Conservation (phyloP, 192 early-diverging fungal genomes). For the Umbelopsis sp. region DNA sequence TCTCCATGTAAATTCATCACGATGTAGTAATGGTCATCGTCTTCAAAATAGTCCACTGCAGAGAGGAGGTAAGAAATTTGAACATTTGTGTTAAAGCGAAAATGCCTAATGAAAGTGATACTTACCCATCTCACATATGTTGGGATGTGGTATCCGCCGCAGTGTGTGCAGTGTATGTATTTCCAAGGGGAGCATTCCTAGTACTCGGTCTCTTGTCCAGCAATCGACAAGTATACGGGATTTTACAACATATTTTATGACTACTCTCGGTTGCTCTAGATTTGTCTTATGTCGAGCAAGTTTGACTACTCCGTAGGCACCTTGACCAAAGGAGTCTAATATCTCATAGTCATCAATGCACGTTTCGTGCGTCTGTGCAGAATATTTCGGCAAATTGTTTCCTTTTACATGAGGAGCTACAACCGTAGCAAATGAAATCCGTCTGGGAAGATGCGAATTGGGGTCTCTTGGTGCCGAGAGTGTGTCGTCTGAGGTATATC, state of each 20-base stretch:
- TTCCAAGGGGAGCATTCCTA: conserved; percentile 77
- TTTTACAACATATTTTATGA: conserved; percentile 77
- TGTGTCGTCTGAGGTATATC: not conserved
- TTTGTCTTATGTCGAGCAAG: conserved; percentile 56
- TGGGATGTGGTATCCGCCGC: conserved; percentile 54
- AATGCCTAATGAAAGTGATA: not conserved
- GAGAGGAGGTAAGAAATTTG: not conserved
- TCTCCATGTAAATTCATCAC: conserved; percentile 63
- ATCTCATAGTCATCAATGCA: conserved; percentile 64
- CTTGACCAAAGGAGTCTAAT: conserved; percentile 64
- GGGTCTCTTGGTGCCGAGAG: conserved; percentile 18
- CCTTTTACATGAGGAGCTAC: not conserved
- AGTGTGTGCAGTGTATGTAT: conserved; percentile 72
- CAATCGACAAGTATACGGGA: conserved; percentile 63
- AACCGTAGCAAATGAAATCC: conserved; percentile 15
- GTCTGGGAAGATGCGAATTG: conserved; percentile 6
- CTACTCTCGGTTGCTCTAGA: conserved; percentile 49
- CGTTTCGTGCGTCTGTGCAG: conserved; percentile 45
- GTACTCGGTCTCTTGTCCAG: conserved; percentile 68
- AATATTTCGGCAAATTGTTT: conserved; percentile 37
- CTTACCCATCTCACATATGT: conserved; percentile 57
- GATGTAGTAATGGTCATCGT: conserved; percentile 71
- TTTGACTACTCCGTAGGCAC: conserved; percentile 75
- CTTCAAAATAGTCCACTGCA: conserved; percentile 74
- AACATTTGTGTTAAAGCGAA: conserved; percentile 32